Conservation (phyloP, 2,329 filamentous ascomycete species). For the Pseudovirgaria hyperparasitica region DNA sequence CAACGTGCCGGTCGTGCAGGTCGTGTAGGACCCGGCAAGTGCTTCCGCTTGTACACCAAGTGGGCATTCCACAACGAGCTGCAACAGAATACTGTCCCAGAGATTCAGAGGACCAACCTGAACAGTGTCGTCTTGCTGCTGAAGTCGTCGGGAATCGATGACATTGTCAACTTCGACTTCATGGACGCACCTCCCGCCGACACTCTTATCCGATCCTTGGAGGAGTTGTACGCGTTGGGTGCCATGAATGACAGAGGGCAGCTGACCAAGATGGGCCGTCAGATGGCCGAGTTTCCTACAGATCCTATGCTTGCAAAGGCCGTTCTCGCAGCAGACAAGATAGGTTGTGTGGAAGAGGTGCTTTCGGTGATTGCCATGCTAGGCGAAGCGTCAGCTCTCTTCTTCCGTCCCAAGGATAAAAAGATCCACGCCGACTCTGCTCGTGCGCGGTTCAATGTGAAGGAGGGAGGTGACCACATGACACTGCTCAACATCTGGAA, state of each 20-base stretch:
- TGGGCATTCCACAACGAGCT: constrained; percentile 92
- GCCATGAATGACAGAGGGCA: constrained; percentile 80
- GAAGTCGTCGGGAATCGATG: constrained; percentile 83
- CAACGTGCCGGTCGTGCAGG: constrained; percentile 88
- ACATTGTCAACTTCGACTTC: constrained; percentile 88
- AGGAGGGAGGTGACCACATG: constrained; percentile 81
- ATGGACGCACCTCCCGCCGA: constrained; percentile 89
- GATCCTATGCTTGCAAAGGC: constrained; percentile 86
- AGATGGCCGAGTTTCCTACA: constrained; percentile 91
- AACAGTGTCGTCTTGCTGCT: constrained; percentile 73
- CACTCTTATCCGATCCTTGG: constrained; percentile 75
- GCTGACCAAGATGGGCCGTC: constrained; percentile 77
- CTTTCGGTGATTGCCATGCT: constrained; percentile 92
- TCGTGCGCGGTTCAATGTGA: constrained; percentile 74
- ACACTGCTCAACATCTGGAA: constrained; percentile 89
- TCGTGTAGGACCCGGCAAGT: constrained; percentile 83
- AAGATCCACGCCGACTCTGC: constrained; percentile 92
- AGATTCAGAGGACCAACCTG: constrained; percentile 84
- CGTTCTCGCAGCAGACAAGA: constrained; percentile 75
- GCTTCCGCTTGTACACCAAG: constrained; percentile 86
- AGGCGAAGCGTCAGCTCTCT: constrained; percentile 74
- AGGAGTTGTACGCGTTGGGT: constrained; percentile 83
- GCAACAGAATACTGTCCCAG: constrained; percentile 80
- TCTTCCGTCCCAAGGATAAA: constrained; percentile 94
- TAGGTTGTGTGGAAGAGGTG: constrained; percentile 88